Evolutionary conservation across 805 yeast genomes (phyloP).

Genomic region (Lipomyces kockii): DNA sequence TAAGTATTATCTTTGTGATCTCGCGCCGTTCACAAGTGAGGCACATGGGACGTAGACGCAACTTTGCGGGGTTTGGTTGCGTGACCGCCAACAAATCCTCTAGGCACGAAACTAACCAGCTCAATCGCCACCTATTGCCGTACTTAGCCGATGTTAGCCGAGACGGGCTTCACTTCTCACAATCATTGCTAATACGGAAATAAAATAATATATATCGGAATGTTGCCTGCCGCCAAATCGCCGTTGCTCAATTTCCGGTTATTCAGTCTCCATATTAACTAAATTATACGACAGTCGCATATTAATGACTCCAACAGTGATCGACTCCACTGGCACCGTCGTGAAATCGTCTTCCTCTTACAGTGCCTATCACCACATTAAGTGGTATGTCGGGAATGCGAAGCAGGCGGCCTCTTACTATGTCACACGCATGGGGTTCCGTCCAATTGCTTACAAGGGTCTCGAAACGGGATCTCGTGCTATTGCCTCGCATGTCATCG

Average conservation of each 20-base stretch:
- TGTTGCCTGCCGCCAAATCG: not conserved
- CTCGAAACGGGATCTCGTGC: slow-evolving; percentile 72
- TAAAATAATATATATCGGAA: not conserved
- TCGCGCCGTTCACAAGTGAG: too few relatives aligned
- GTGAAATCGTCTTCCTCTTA: not conserved
- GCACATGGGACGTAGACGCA: too few relatives aligned
- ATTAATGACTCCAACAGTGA: not conserved
- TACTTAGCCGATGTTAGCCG: not conserved
- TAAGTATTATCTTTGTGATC: too few relatives aligned
- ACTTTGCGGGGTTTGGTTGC: not conserved
- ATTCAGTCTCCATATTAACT: not conserved
- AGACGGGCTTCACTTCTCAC: not conserved
- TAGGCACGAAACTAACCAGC: too few relatives aligned
- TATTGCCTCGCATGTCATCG: slow-evolving; percentile 46
- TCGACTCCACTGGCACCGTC: not conserved
- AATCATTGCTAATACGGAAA: not conserved
- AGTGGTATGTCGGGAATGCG: slow-evolving; percentile 76
- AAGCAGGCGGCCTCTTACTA: slow-evolving; percentile 57
- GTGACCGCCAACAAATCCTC: not conserved
- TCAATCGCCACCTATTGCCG: not conserved
- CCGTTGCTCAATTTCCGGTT: not conserved
- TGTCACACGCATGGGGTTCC: slow-evolving; percentile 57
- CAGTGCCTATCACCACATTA: slow-evolving; percentile 53
- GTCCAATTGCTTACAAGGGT: slow-evolving; percentile 63
- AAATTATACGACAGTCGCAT: not conserved